phyloP scores from a whole-genome alignment of 331 rosid species.

The Ulmus americana region DNA sequence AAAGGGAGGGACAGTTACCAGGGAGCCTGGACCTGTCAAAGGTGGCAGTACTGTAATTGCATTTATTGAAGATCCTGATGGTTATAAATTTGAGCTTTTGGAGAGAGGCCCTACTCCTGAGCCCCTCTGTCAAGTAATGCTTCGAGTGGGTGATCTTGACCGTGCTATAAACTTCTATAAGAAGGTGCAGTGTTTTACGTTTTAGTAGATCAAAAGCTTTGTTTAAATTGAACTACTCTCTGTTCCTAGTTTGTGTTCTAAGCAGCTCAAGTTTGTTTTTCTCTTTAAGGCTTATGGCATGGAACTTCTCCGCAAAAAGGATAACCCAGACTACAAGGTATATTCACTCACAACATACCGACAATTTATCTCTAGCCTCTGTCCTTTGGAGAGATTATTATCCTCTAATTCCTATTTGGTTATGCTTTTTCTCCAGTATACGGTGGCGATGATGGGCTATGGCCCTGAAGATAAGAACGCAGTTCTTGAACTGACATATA shows the following conservation, averaged over 20 bases:
- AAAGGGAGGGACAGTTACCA: conserved; percentile 32
- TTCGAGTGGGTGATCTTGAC: conserved; percentile 35
- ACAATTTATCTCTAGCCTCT: neutral
- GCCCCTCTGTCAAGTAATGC: conserved; percentile 36
- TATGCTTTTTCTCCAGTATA: conserved; percentile 17
- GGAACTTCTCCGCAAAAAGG: conserved; percentile 29
- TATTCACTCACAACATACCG: neutral
- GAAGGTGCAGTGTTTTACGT: conserved; percentile 19
- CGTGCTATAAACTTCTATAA: conserved; percentile 28
- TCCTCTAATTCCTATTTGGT: conserved; percentile 3
- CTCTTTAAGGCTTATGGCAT: conserved; percentile 28
- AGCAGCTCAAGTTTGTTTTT: neutral
- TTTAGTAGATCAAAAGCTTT: neutral
- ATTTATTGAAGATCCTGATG: conserved; percentile 32
- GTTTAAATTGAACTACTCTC: neutral
- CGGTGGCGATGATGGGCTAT: conserved; percentile 25
- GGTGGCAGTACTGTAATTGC: conserved; percentile 28
- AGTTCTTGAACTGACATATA: conserved; percentile 32
- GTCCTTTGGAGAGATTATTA: neutral
- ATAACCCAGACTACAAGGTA: conserved; percentile 33
- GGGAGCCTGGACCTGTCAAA: conserved; percentile 26
- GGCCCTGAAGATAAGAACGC: conserved; percentile 33
- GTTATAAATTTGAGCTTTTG: conserved; percentile 33
- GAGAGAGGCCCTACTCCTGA: conserved; percentile 30
- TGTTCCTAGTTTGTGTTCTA: neutral